phyloP scores from a whole-genome alignment of 2,329 filamentous ascomycete species.

The Incumbomyces lentus region DNA sequence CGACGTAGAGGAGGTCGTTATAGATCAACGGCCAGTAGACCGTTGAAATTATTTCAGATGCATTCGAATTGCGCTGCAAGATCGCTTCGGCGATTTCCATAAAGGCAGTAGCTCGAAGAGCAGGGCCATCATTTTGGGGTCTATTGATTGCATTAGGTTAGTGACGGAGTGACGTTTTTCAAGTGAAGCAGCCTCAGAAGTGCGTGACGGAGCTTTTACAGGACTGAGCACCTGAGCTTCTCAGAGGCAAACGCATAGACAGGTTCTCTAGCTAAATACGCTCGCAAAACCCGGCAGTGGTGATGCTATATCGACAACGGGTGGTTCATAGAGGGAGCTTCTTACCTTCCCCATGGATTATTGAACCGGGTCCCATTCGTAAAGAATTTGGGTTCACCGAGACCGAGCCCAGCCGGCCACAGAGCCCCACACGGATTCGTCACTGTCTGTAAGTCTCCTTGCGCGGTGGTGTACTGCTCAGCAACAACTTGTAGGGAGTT shows the following conservation, averaged over 20 bases:
- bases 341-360: slow-evolving; percentile 44
- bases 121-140: slow-evolving; percentile 49
- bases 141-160: slow-evolving; percentile 49
- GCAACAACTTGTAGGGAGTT: slow-evolving; percentile 49
- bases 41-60: slow-evolving; percentile 37
- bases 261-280: no score
- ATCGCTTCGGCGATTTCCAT: slow-evolving; percentile 20
- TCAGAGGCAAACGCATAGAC: no score
- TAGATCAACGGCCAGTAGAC: slow-evolving; percentile 62
- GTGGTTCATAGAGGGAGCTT: no score
- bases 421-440: slow-evolving; percentile 55
- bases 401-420: slow-evolving; percentile 43
- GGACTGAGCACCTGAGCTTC: no score
- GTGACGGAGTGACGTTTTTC: background rate
- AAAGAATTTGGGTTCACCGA: slow-evolving; percentile 65
- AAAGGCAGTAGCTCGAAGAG: slow-evolving; percentile 26
- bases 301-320: no score
- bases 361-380: slow-evolving; percentile 53
- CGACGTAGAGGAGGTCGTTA: slow-evolving; percentile 65
- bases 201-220: no score
- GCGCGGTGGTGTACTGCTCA: slow-evolving; percentile 56
- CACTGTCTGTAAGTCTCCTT: slow-evolving; percentile 54
- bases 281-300: no score
- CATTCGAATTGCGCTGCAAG: slow-evolving; percentile 11
- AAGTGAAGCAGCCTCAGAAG: background rate